Conservation (phyloP, 768 basidiomycete genomes). For the Tubosaeta sp. region DNA sequence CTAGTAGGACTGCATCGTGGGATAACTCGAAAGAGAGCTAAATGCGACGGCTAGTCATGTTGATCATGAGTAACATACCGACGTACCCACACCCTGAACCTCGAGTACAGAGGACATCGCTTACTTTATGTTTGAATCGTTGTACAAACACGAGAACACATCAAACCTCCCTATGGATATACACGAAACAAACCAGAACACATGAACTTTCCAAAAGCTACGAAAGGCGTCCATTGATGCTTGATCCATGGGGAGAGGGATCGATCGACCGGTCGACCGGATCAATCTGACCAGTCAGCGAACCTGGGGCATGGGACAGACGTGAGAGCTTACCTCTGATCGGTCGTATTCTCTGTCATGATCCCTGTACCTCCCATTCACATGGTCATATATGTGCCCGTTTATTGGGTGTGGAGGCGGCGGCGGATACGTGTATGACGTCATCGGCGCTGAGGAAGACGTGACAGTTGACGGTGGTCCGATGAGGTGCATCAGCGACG, state of each 20-base stretch:
- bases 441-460: slow-evolving; percentile 13
- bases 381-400: slow-evolving; percentile 21
- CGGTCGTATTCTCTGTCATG: slow-evolving; percentile 23
- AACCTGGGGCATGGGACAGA: not conserved
- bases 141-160: slow-evolving; percentile 2
- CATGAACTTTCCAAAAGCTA: slow-evolving; percentile 4
- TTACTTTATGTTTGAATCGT: not conserved
- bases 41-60: not conserved
- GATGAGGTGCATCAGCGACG: slow-evolving; percentile 30
- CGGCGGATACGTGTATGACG: slow-evolving; percentile 15
- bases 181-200: not conserved
- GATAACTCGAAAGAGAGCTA: slow-evolving; percentile 13
- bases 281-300: slow-evolving; percentile 4
- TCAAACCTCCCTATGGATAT: not conserved
- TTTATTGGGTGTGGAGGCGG: slow-evolving; percentile 14
- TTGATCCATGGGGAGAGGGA: slow-evolving; percentile 18
- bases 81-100: not conserved
- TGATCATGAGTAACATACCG: not conserved
- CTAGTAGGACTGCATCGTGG: not conserved
- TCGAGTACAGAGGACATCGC: not conserved
- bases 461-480: slow-evolving; percentile 25
- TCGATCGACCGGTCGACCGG: slow-evolving; percentile 18
- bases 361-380: slow-evolving; percentile 27
- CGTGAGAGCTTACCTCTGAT: slow-evolving; percentile 10
- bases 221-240: slow-evolving; percentile 21